Evolutionary conservation across 1,139 yeast species (phyloP), one percentile per base, ranked within the genome.

Genomic region (Blastobotrys illinoisensis): DNA sequence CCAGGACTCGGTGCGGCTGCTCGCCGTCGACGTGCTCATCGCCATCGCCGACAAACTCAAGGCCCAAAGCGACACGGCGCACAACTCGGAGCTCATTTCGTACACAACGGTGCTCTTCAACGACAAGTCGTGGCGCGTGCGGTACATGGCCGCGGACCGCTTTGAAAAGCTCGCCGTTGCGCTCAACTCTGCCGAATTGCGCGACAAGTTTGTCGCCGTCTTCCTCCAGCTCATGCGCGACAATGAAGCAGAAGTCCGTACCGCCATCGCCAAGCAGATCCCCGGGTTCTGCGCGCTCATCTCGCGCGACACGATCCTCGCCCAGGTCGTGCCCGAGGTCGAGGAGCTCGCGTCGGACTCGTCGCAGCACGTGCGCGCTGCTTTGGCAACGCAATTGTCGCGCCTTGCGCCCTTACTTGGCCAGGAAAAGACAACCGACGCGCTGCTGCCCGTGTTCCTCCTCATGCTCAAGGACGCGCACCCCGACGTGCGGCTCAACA

Each of bases 71-170:
- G 32, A 61, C 69, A 24, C n/a, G n/a, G 61, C 62, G 55, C 64
- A 64, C 58, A 66, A 65, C 48, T 53, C 66, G 21, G 69, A 65
- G 54, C 62, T 72, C 44, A 65, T 69, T 50, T 61, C 61, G 28
- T 61, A 62, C 55, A 77, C 89, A 3, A 78, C 86, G 59, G 82
- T 83, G 61, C 79, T 95, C 62, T 85, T 88, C 59, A 80, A 79
- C 61, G 99, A 95, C 73, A 91, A 89, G 72, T 87, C 96, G 66
- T 95, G 99, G 99, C 85, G 99, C 71, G 98, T 95, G 55, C 82
- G 99, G 66, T 95, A 93, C 73, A 90, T 95, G 82, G 96, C 96
- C 24, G 97, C 98, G 24, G 97, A 91, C 69, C 80, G 90, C 66
- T 91, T 89, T 67, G 88, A 85, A 64, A 77, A 79, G 60, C 80